Base-by-base conservation (phyloP, 352 stramenopile genomes). In the Phytophthora colocasiae region DNA sequence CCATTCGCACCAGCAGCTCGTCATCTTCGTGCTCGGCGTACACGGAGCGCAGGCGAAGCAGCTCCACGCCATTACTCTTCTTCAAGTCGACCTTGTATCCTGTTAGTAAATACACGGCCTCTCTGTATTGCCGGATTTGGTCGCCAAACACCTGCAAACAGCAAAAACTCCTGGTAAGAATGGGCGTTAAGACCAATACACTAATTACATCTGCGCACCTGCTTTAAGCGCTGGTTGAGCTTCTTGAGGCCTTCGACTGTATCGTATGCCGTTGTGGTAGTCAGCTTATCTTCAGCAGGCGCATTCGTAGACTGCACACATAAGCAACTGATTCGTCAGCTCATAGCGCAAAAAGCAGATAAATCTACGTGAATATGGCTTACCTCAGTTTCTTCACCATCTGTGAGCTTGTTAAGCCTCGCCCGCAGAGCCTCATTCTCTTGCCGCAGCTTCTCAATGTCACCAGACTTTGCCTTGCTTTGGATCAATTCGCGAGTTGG, bases 41-140 rank as follows among this genome's bases (percentile, higher is more conserved):
- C 34, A 96, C 85, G 19, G 81, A 93, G 15, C 85, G 83, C 29
- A 97, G 71, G 12, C 77, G 78, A 26, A 97, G 67, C 39, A 95
- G 55, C 68, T 95, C 87, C 46, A 86, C 73, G 6, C 84, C 83
- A 47, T 93, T 90, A 60, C 74, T 92, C 54, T 92, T 91, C 58
- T 89, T 90, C 29, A 96, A 53, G 59, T 96, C 87, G 14, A 97
- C 80, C 63, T 97, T 96, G 73, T 85, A 97, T 8, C 91, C 92
- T 1, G 88, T 97, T 26, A 97, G 77, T 26, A 96, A 80, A 51
- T 94, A 96, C 9, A 98, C 87, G 1, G 90, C 89, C 51, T 98
- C 87, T 38, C 91, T 83, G 63, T 96, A 97, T 52, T 91, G 87
- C 63, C 90, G 83, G 41, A 93, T 97, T 78, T 95, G 86, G 58